Evolutionary conservation across 208 protist species (phyloP).

Genomic region (Trypanosoma platydactyli): DNA sequence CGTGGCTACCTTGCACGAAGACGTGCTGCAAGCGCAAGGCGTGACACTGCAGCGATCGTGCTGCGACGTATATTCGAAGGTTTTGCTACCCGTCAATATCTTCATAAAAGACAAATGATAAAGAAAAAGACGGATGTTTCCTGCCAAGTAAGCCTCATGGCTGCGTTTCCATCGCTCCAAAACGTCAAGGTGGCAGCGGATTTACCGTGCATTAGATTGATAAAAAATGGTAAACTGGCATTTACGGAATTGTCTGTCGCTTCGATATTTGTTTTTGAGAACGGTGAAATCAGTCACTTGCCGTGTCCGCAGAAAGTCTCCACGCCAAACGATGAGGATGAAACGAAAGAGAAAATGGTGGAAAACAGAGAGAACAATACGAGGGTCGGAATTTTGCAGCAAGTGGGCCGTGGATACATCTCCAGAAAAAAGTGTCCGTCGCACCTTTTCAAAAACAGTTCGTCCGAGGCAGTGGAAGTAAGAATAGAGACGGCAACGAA

Average conservation of each 20-base stretch:
- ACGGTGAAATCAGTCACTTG: not conserved
- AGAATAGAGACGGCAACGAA: not conserved
- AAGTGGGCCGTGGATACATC: slow-evolving; percentile 6
- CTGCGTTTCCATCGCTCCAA: not conserved
- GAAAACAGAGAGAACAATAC: not conserved
- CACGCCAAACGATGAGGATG: not conserved
- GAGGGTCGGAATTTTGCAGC: not conserved
- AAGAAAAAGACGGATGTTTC: not conserved
- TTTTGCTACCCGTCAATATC: not conserved
- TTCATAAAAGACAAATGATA: not conserved
- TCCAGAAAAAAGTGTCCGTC: not conserved
- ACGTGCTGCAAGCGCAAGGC: not conserved
- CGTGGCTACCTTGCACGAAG: slow-evolving; percentile 27
- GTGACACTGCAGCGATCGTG: not conserved
- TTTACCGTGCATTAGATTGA: not conserved
- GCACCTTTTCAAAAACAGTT: not conserved
- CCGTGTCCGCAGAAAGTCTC: not conserved
- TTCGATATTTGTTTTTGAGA: not conserved
- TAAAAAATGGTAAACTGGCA: not conserved
- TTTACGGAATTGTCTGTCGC: not conserved
- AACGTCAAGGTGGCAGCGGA: not conserved
- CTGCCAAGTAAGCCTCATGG: not conserved
- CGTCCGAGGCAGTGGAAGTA: not conserved
- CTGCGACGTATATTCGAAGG: not conserved
- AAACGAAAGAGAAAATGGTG: not conserved